Base-by-base conservation (phyloP, 2,329 filamentous ascomycete genomes). In the Nigrospora sphaerica region DNA sequence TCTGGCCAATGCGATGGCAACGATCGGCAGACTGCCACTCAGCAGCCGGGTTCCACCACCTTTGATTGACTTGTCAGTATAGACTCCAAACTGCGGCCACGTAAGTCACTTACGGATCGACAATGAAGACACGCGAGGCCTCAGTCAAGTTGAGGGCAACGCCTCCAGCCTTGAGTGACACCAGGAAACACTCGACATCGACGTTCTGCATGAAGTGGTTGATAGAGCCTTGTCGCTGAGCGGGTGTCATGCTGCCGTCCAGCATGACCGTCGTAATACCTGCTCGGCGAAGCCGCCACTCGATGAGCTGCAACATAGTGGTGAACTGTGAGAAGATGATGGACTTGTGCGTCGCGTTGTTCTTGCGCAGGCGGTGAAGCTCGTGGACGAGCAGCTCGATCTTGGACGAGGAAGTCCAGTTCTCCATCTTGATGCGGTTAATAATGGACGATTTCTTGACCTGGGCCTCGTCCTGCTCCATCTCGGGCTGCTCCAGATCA, bases 21-120 rank as follows among this genome's bases (percentile, higher is more conserved):
- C 88, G 80, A 64, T 98, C 93, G 3, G 93, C 93, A 51, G 87
- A 93, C 68, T 98, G 93, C 93, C 93, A 98, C 69, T 98, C 93
- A 0, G 92, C 92, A n/a, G 91, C 91, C n/a, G 93, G 93, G 57
- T 97, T 97, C 93, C 93, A 98, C 93, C 93, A 97, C 56, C 86
- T 90, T 54, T 33, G 34, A 17, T 32, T 2, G 5, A 17, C 14
- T 7, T 28, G 23, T 41, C 19, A 41, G 28, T 9, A 32, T n/a
- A 9, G 11, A 16, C 18, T 32, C 17, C n/a, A 12, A 32, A 17
- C 16, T 9, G 16, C n/a, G 18, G 12, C 7, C 9, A 10, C 11
- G n/a, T 14, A 17, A 36, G 36, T 37, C 38, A 85, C 86, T 78
- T 80, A 91, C 75, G 93, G 93, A 59, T 98, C 93, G 48, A 97